phyloP scores from a whole-genome alignment of 2,329 filamentous ascomycete genomes.

The Ascochyta clinopodiicola region DNA sequence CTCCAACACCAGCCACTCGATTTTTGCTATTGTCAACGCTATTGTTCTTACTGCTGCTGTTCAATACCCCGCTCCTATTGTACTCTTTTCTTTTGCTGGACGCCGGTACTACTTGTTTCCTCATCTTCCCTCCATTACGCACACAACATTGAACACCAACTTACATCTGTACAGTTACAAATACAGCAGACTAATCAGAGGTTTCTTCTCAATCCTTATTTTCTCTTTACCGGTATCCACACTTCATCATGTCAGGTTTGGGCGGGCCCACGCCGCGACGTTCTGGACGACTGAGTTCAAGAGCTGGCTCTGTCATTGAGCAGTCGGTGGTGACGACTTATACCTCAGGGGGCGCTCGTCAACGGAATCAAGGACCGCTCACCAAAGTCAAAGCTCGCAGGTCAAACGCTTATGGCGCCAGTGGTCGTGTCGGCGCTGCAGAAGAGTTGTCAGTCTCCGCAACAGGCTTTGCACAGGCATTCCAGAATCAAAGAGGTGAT shows the following conservation, averaged over 20 bases:
- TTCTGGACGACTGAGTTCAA: conserved; percentile 37
- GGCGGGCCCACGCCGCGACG: conserved; percentile 40
- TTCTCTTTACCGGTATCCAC: background rate
- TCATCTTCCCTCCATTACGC: background rate
- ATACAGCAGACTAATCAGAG: background rate
- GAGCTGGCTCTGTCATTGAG: conserved; percentile 35
- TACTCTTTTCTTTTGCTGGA: background rate
- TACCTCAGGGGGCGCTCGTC: conserved; percentile 24
- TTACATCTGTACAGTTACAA: conserved; percentile 1
- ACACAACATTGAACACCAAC: background rate
- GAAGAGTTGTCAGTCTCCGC: conserved; percentile 35
- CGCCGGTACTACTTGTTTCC: background rate
- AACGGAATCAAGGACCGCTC: conserved; percentile 33
- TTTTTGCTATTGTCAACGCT: background rate
- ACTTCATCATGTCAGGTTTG: conserved; percentile 31
- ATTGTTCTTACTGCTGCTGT: background rate
- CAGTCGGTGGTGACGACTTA: conserved; percentile 30
- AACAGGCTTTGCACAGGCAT: conserved; percentile 44
- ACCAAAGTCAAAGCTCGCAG: conserved; percentile 40
- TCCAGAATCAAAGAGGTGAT: conserved; percentile 36
- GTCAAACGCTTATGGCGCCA: conserved; percentile 48
- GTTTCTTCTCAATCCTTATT: background rate
- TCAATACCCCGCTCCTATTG: background rate
- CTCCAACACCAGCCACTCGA: background rate
- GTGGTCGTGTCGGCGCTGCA: conserved; percentile 40